These are phyloP conservation scores for Schizosaccharomyces cryophilus DNA, from an alignment of 805 yeast species.

Conservation along the genomic window DNA sequence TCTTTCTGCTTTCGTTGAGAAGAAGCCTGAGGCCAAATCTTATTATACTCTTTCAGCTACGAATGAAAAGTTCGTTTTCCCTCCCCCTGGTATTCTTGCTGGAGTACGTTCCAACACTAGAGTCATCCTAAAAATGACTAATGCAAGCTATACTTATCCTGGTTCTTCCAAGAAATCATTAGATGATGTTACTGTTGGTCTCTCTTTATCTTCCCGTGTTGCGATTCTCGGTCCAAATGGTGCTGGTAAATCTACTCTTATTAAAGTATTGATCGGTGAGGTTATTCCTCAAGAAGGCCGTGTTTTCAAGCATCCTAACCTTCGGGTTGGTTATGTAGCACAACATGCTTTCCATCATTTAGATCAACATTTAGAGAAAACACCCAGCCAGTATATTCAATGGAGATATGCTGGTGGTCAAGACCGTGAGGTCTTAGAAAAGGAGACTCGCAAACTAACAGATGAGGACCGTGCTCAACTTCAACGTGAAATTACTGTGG, in stretches of 20 bases:
- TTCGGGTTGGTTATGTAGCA: constrained; percentile 95
- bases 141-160: constrained; percentile 75
- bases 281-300: constrained; percentile 63
- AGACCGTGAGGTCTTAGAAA: constrained; percentile 84
- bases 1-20: constrained; percentile 71
- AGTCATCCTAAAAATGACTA: constrained; percentile 67
- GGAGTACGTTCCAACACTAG: constrained; percentile 90
- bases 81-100: constrained; percentile 91
- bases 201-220: constrained; percentile 85
- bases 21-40: constrained; percentile 86
- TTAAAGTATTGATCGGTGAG: constrained; percentile 82
- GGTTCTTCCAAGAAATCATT: constrained; percentile 71
- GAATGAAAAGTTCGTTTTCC: constrained; percentile 89
- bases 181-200: constrained; percentile 58
- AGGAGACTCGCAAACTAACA: constrained; percentile 73
- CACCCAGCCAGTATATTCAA: constrained; percentile 91
- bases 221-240: constrained; percentile 95
- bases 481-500: constrained; percentile 51
- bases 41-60: constrained; percentile 85
- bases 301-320: constrained; percentile 92
- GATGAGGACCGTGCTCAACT: constrained; percentile 55
- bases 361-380: constrained; percentile 88
- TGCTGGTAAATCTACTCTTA: constrained; percentile 93
- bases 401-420: constrained; percentile 97
- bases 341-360: constrained; percentile 97